Evolutionary conservation across 257 asterid genomes (phyloP).

Genomic region (Cinchona pubescens): DNA sequence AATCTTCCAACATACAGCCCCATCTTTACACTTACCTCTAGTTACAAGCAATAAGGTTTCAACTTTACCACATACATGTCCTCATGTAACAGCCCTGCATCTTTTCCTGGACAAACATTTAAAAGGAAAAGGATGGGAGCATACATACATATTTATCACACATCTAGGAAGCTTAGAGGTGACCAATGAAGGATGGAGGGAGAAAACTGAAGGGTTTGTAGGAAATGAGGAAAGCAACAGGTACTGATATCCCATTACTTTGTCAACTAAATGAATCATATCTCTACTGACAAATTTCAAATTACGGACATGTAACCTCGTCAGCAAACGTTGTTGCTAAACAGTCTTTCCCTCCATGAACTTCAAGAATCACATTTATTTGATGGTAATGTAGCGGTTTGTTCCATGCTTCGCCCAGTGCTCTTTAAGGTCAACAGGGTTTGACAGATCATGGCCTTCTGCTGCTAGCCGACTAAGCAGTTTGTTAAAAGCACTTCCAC

Average conservation of each 20-base stretch:
- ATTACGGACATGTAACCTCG: background rate
- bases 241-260: conserved; percentile 2
- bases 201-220: background rate
- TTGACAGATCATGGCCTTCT: conserved; percentile 77
- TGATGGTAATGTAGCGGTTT: conserved; percentile 93
- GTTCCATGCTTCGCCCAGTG: conserved; percentile 99
- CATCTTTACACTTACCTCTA: conserved; percentile 25
- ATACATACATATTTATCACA: too few species aligned
- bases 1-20: conserved; percentile 16
- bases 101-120: conserved; percentile 13
- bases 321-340: background rate
- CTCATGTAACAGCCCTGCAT: conserved; percentile 8
- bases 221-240: background rate
- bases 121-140: background rate
- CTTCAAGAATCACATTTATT: conserved; percentile 27
- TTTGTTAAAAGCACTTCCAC: conserved; percentile 92
- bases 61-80: conserved; percentile 1
- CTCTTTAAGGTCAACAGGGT: conserved; percentile 80
- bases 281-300: background rate
- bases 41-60: conserved; percentile 11
- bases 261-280: background rate
- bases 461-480: conserved; percentile 87
- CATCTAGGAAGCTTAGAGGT: background rate
- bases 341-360: background rate
- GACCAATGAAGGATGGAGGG: background rate